phyloP scores from a whole-genome alignment of 2,329 filamentous ascomycete genomes.

The Diplodia corticola region DNA sequence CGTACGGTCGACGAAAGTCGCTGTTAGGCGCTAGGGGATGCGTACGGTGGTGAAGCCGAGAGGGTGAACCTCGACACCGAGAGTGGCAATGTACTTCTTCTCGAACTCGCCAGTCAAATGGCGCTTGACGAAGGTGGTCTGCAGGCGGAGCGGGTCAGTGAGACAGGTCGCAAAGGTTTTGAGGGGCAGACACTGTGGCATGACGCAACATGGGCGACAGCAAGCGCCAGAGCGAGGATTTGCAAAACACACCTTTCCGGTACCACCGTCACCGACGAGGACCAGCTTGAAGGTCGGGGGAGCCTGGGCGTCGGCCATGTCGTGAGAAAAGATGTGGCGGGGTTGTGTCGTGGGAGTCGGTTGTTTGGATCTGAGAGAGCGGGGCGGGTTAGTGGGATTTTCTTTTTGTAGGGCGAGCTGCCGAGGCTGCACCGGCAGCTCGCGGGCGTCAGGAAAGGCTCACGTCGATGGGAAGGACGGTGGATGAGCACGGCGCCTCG shows the following conservation, averaged over 20 bases:
- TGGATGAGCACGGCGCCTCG: conserved; percentile 15
- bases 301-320: conserved; percentile 63
- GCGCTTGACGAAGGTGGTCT: conserved; percentile 99
- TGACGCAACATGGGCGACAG: conserved; percentile 17
- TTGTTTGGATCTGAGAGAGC: conserved; percentile 21
- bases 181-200: conserved; percentile 13
- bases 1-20: conserved; percentile 16
- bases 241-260: conserved; percentile 79
- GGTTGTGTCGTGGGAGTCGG: conserved; percentile 13
- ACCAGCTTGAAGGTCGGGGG: conserved; percentile 98
- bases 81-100: conserved; percentile 99
- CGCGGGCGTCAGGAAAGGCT: conserved; percentile 8
- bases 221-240: neutral
- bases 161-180: conserved; percentile 16
- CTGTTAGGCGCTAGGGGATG: conserved; percentile 30
- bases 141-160: conserved; percentile 16
- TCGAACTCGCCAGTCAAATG: conserved; percentile 99
- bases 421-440: conserved; percentile 6
- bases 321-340: conserved; percentile 28
- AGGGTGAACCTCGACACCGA: conserved; percentile 99
- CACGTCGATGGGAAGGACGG: neutral
- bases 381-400: conserved; percentile 21
- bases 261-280: conserved; percentile 98
- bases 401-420: conserved; percentile 5
- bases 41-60: conserved; percentile 96